These are phyloP conservation scores for Cylindrotheca fusiformis DNA, from an alignment of 108 stramenopile genomes.

Conservation along the genomic window DNA sequence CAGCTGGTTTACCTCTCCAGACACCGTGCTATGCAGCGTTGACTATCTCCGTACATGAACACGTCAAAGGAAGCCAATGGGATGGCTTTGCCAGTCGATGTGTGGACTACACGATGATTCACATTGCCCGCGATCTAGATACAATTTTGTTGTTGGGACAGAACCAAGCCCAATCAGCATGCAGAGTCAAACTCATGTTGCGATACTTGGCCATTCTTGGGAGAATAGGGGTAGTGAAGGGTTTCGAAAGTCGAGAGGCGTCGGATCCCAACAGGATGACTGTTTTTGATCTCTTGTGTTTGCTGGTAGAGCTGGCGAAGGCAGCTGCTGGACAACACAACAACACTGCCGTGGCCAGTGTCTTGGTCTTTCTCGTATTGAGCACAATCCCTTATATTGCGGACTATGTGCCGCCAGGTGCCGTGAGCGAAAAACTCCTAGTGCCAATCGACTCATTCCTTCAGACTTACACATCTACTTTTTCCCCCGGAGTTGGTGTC, in stretches of 20 bases:
- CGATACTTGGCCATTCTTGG: conserved; percentile 71
- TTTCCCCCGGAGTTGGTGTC: conserved; percentile 62
- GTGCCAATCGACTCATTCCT: conserved; percentile 30
- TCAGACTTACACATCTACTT: conserved; percentile 44
- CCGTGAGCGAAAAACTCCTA: conserved; percentile 21
- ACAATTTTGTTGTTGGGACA: conserved; percentile 17
- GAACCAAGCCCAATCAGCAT: conserved; percentile 7
- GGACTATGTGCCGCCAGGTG: conserved; percentile 21
- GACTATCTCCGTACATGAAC: conserved; percentile 60
- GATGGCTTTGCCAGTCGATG: conserved; percentile 62
- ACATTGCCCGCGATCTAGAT: conserved; percentile 65
- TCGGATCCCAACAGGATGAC: conserved; percentile 25
- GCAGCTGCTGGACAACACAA: conserved; percentile 14
- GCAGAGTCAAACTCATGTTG: conserved; percentile 57
- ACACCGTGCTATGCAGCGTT: conserved; percentile 79
- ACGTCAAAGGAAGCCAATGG: conserved; percentile 21
- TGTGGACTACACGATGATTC: conserved; percentile 45
- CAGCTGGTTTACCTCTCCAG: conserved; percentile 65
- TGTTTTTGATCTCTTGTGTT: conserved; percentile 19
- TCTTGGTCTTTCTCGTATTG: conserved; percentile 54
- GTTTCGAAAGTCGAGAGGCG: conserved; percentile 12
- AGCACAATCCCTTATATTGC: conserved; percentile 62
- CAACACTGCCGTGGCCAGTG: conserved; percentile 11
- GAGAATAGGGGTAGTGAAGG: conserved; percentile 47
- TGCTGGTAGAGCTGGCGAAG: conserved; percentile 25